Conservation (phyloP, 1,139 yeast species). For the Arxiozyma telluris region DNA sequence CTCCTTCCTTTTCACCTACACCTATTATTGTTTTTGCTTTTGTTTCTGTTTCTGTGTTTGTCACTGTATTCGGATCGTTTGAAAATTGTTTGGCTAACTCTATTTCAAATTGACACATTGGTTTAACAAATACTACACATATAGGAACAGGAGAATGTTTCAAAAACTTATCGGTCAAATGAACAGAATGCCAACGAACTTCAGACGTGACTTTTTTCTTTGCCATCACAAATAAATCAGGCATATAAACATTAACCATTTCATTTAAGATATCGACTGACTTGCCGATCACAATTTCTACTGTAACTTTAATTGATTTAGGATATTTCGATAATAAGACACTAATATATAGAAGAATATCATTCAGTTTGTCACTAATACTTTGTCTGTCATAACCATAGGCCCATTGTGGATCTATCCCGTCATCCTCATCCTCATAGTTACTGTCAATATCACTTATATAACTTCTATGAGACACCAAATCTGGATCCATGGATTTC, state of each 20-base stretch:
- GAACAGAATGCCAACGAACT: slow-evolving; percentile 27
- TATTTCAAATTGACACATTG: slow-evolving; percentile 48
- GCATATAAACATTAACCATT: slow-evolving; percentile 54
- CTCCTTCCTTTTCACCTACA: no score
- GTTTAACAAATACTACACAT: slow-evolving; percentile 56
- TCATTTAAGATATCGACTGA: slow-evolving; percentile 51
- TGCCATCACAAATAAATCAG: slow-evolving; percentile 41
- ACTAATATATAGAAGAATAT: slow-evolving; percentile 42
- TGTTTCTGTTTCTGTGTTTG: background rate
- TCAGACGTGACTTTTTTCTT: slow-evolving; percentile 9
- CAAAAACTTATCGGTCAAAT: slow-evolving; percentile 55
- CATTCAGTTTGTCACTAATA: slow-evolving; percentile 27
- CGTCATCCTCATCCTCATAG: background rate
- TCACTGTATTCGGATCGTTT: background rate
- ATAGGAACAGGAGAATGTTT: slow-evolving; percentile 59
- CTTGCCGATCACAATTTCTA: slow-evolving; percentile 55
- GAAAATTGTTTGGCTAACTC: slow-evolving; percentile 5
- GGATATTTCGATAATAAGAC: slow-evolving; percentile 40
- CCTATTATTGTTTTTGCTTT: background rate
- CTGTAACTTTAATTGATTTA: slow-evolving; percentile 48
- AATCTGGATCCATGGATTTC: background rate
- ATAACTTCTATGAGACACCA: background rate
- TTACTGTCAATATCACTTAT: background rate
- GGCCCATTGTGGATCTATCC: slow-evolving; percentile 20
- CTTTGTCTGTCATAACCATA: slow-evolving; percentile 24